A percentile compares a stretch with the other conserved stretches of the same genome.
Conservation (phyloP, 140 eudicot genomes). For the Cichorium intybus region DNA sequence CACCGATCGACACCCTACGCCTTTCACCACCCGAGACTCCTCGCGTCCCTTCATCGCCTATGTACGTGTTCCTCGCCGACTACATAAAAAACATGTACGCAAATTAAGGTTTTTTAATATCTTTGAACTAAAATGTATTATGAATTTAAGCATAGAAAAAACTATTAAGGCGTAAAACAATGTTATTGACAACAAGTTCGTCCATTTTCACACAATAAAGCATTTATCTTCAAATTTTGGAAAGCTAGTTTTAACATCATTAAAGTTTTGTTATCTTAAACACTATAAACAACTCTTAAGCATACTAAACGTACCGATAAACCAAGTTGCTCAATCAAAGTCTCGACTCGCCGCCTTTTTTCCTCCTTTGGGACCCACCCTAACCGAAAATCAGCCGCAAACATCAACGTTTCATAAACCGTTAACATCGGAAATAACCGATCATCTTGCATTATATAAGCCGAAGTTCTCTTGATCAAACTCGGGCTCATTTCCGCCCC, state of each 20-base stretch:
- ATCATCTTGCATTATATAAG: conserved; percentile 71
- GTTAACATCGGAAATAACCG: conserved; percentile 63
- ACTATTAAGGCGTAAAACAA: no score
- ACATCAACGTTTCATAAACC: conserved; percentile 65
- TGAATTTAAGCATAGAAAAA: no score
- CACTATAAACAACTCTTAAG: no score
- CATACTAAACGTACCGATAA: conserved; percentile 58
- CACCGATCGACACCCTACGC: conserved; percentile 70
- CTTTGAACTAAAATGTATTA: no score
- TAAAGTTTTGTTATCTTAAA: background rate
- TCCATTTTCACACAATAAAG: background rate
- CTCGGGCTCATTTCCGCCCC: conserved; percentile 54
- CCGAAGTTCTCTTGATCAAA: conserved; percentile 61
- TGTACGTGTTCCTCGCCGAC: conserved; percentile 64
- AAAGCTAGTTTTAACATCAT: background rate
- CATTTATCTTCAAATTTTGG: background rate
- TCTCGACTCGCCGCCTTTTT: conserved; percentile 48
- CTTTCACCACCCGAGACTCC: conserved; percentile 82
- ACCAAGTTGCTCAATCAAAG: conserved; percentile 64
- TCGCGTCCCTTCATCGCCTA: conserved; percentile 70
- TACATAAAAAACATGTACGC: conserved; percentile 12
- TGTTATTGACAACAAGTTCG: no score
- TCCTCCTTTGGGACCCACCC: conserved; percentile 47
- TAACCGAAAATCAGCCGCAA: conserved; percentile 64
- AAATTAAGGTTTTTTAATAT: background rate